phyloP scores from a whole-genome alignment of 2,329 filamentous ascomycete species.

The Exophiala oligosperma region DNA sequence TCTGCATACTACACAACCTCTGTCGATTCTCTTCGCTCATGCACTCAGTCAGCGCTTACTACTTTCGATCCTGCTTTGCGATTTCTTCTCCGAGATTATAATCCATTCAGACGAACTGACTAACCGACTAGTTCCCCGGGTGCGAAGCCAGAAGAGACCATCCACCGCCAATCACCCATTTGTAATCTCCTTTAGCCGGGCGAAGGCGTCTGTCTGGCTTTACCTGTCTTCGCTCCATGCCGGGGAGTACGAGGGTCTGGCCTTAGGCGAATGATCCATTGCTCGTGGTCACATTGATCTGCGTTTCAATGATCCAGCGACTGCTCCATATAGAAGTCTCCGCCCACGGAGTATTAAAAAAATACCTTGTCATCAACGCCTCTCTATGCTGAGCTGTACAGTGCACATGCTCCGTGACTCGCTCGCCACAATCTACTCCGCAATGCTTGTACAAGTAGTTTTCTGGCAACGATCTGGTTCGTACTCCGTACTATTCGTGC shows the following conservation, averaged over 20 bases:
- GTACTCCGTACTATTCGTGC: too few relatives aligned
- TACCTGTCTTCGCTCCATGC: constrained; percentile 3
- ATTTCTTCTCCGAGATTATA: neutral
- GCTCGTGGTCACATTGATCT: constrained; percentile 13
- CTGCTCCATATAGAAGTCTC: too few relatives aligned
- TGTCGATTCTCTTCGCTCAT: neutral
- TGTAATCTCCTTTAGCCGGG: constrained; percentile 9
- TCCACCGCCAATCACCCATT: constrained; percentile 6
- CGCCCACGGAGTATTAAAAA: too few relatives aligned
- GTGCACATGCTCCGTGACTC: too few relatives aligned
- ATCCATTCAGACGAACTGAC: neutral
- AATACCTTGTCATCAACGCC: too few relatives aligned
- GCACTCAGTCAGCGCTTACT: neutral
- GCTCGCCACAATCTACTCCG: too few relatives aligned
- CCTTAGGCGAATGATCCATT: constrained; percentile 7
- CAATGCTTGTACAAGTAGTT: too few relatives aligned
- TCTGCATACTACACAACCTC: neutral
- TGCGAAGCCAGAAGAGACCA: neutral
- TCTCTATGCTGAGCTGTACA: neutral
- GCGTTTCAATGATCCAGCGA: constrained; percentile 13
- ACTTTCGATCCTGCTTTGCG: neutral
- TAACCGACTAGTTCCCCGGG: neutral
- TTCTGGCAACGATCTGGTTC: too few relatives aligned
- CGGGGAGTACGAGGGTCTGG: neutral
- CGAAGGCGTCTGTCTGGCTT: constrained; percentile 1